phyloP scores from a whole-genome alignment of 306 rosid species.

The Dryas octopetala region DNA sequence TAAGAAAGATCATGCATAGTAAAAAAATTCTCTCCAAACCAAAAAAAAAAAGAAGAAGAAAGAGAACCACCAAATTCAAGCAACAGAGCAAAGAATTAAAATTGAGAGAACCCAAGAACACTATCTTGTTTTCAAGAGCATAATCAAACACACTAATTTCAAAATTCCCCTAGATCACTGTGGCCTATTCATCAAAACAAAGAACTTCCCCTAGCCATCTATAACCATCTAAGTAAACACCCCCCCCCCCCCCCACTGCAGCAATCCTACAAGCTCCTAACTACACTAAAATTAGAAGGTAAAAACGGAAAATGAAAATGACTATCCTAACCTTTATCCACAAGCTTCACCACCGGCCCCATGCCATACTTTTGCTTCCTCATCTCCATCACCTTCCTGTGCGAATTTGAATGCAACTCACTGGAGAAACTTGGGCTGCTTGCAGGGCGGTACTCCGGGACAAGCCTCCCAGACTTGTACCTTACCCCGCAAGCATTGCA shows the following conservation, averaged over 20 bases:
- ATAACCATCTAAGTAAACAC: conserved; percentile 30
- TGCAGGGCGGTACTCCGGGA: conserved; percentile 76
- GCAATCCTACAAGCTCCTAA: conserved; percentile 22
- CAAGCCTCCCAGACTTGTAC: conserved; percentile 66
- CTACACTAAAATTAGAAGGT: conserved; percentile 24
- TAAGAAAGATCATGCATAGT: conserved; percentile 2
- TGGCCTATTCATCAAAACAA: conserved; percentile 13
- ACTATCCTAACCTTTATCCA: conserved; percentile 43
- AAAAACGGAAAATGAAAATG: not conserved
- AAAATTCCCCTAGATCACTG: conserved; percentile 26
- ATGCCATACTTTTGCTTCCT: conserved; percentile 46
- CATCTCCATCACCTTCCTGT: conserved; percentile 70
- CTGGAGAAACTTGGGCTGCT: conserved; percentile 62
- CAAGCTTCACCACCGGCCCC: conserved; percentile 36
- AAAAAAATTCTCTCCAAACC: conserved; percentile 9
- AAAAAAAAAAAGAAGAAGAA: not conserved
- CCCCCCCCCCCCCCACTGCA: not conserved
- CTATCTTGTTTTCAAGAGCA: conserved; percentile 14
- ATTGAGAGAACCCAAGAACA: conserved; percentile 19
- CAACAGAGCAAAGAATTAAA: conserved; percentile 23
- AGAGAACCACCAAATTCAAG: conserved; percentile 35
- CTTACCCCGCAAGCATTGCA: conserved; percentile 87
- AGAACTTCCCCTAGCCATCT: conserved; percentile 34
- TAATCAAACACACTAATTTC: conserved; percentile 24
- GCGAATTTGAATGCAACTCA: conserved; percentile 67